A percentile compares a stretch with the other conserved stretches of the same genome.
Evolutionary conservation across 1,284 basidiomycete genomes (phyloP).

Genomic region (Sphagnurus paluster): DNA sequence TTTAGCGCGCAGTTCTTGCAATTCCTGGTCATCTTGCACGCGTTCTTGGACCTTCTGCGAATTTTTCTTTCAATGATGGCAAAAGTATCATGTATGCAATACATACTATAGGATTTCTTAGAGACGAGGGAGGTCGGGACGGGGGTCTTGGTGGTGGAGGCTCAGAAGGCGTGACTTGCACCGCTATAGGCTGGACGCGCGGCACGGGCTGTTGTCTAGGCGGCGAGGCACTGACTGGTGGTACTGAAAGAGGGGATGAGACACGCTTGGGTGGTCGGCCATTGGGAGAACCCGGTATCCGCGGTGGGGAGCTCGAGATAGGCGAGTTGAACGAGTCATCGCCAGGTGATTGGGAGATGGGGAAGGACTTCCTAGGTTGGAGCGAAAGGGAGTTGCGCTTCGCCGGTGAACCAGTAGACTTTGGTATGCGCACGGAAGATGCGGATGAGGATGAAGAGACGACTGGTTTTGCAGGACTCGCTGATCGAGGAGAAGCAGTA

Average conservation of each 20-base stretch:
- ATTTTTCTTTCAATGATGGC: no score
- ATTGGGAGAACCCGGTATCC: constrained; percentile 17
- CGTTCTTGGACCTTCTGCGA: constrained; percentile 14
- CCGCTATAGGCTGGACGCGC: constrained; percentile 17
- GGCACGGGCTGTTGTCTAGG: constrained; percentile 9
- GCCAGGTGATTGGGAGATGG: constrained; percentile 31
- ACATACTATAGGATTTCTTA: constrained; percentile 23
- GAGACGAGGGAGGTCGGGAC: constrained; percentile 20
- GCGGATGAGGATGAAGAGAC: constrained; percentile 17
- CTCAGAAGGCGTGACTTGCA: constrained; percentile 18
- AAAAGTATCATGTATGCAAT: not conserved
- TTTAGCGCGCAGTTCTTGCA: constrained; percentile 84
- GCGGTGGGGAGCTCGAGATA: constrained; percentile 26
- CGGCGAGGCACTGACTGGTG: constrained; percentile 15
- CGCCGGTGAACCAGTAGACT: constrained; percentile 36
- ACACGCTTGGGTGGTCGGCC: constrained; percentile 27
- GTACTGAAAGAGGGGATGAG: constrained; percentile 34
- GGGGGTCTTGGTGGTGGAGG: constrained; percentile 20
- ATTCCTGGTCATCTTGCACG: constrained; percentile 53
- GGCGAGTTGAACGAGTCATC: constrained; percentile 26
- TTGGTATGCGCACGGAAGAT: constrained; percentile 22
- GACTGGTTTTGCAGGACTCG: constrained; percentile 43
- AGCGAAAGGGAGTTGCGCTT: constrained; percentile 35
- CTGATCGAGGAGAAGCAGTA: constrained; percentile 43
- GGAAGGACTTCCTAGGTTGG: constrained; percentile 38